Evolutionary conservation across 2,329 filamentous ascomycete species (phyloP), one percentile per base, ranked within the genome.

Genomic region (Allantophomopsis cytisporea): DNA sequence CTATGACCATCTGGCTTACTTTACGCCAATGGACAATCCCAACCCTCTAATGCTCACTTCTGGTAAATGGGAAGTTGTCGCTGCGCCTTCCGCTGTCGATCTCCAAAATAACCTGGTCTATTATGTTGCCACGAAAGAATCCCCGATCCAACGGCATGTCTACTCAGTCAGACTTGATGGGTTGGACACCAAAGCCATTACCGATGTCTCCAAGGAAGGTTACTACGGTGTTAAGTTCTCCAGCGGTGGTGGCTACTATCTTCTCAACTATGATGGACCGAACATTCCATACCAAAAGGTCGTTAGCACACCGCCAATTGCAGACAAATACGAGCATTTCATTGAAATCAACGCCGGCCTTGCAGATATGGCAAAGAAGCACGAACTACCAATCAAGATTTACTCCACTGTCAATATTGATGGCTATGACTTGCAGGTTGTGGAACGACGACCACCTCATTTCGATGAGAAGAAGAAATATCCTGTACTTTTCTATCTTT

Each of bases 401-500:
- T 95, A 89, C 58, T 79, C 83, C 35, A 93, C 82, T 10, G 71
- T 98, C 37, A 82, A 80, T n/a, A 73, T 96, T 13, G 81, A 91
- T 45, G 83, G 80, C 23, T 80, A 83, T 49, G 73, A 78, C 14
- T 61, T 84, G 13, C 76, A 83, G 43, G 68, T 82, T 11, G 64
- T 96, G 12, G 91, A 98, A 60, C 81, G 87, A 21, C 82, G 86
- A 1, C 91, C 91, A 5, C 83, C 88, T 1, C 82, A 94, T 59
- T 98, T 96, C 55, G 73, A 87, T 56, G 66, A 76, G 14, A 78
- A 76, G 50, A 88, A 83, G 61, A 78, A 83, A 54, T 96, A 98
- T 50, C 91, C 91, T 0, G 87, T 98, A 1, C 72, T 98, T 4
- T 98, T 98, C 68, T 81, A 84, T 53, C 80, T 95, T 43, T 98